Conservation (phyloP, 306 rosid species). For the Castanospermum australe region DNA sequence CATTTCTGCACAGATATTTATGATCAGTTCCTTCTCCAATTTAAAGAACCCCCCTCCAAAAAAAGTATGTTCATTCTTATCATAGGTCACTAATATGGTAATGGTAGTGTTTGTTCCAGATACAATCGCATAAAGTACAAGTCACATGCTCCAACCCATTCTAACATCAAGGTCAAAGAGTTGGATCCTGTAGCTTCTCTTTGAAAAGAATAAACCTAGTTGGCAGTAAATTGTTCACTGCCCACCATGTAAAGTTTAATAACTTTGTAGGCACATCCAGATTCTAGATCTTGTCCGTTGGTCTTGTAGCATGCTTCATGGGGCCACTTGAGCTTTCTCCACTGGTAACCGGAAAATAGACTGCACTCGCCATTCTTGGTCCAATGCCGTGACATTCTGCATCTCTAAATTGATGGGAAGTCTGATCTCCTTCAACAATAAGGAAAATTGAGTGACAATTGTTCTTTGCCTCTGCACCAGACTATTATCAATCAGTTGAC, state of each 20-base stretch:
- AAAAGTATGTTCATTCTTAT: neutral
- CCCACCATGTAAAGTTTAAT: neutral
- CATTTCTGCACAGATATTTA: neutral
- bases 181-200: neutral
- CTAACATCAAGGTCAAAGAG: neutral
- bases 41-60: neutral
- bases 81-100: neutral
- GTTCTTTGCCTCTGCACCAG: neutral
- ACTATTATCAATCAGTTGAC: neutral
- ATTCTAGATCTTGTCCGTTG: neutral
- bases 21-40: neutral
- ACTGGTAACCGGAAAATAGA: neutral
- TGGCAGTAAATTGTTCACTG: neutral
- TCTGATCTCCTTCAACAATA: neutral
- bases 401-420: neutral
- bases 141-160: neutral
- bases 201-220: neutral
- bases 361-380: neutral
- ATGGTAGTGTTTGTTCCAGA: neutral
- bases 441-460: neutral
- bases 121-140: neutral
- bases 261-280: neutral
- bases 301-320: neutral
- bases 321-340: neutral
- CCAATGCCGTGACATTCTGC: neutral